Percentiles rank a stretch among this genome's conserved stretches.
Evolutionary conservation across 179 eudicot species (phyloP).

Genomic region (Silene noctiflora): DNA sequence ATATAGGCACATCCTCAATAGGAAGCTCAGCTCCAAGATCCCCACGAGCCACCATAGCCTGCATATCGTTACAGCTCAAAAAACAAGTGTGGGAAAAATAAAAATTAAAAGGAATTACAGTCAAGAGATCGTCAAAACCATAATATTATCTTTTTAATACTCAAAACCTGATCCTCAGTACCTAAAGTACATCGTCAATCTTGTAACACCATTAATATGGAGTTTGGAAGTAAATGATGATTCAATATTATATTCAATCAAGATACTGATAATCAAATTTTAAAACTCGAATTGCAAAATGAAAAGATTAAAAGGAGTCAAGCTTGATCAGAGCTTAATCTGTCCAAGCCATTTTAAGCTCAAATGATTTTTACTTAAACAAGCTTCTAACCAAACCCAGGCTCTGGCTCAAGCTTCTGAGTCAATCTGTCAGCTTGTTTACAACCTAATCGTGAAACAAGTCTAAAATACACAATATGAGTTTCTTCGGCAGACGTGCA

Average conservation of each 20-base stretch:
- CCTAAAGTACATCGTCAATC: neutral
- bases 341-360: neutral
- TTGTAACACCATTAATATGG: neutral
- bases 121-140: neutral
- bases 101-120: neutral
- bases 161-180: neutral
- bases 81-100: neutral
- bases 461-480: slow-evolving; percentile 8
- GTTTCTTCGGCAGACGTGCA: slow-evolving; percentile 7
- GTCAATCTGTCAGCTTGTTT: neutral
- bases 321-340: neutral
- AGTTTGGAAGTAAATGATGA: neutral
- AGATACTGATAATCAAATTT: neutral
- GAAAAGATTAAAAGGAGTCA: neutral
- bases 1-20: slow-evolving; percentile 91
- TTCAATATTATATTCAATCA: neutral
- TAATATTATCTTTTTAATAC: neutral
- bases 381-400: neutral
- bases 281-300: too few species aligned
- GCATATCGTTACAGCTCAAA: slow-evolving; percentile 19
- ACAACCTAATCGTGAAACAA: neutral
- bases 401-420: neutral
- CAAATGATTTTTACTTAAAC: neutral
- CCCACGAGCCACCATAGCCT: slow-evolving; percentile 99
- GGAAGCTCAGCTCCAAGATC: slow-evolving; percentile 99